Evolutionary conservation across 163 green algal species (phyloP), one percentile per base, ranked within the genome.

Genomic region (Scenedesmus sp.): DNA sequence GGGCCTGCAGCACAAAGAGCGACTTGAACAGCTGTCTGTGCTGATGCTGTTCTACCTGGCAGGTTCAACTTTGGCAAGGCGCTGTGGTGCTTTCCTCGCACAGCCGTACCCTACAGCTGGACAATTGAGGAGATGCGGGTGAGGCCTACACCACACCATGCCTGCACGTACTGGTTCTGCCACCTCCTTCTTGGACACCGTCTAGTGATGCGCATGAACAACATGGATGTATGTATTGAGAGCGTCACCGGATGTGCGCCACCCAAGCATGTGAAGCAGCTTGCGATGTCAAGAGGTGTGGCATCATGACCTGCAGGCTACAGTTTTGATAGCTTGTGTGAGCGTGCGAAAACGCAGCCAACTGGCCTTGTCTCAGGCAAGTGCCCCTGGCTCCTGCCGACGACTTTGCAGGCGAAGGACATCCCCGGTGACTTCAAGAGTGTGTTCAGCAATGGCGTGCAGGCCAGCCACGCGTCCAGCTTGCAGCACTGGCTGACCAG

Each of bases 1-100:
- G 46, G 46, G 7, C 10, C 6, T 53, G n/a, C n/a, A n/a, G n/a
- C n/a, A 56, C 49, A 56, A 56, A 56, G 70, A 18, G n/a, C 33
- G 9, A 13, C 42, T 87, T 44, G 35, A 73, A 16, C n/a, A 87
- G 30, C 9, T 40, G 1, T 61, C 22, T 22, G 0, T 65, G 80
- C 43, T 26, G 40, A 30, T 44, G 1, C 12, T 72, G 80, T 26
- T 40, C 3, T 46, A 0, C 40, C 26, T 88, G 83, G 3, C 83
- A 88, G 83, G 83, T 88, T 88, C 53, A 88, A 88, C 46, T 49
- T 88, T 78, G 83, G 83, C 53, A 88, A 88, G 83, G 35, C 42
- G 33, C 43, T 88, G 24, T 49, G 42, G 56, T 88, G 53, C 53
- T 59, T 59, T 18, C 35, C 35, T 12, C 51, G 35, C 37, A 56